Evolutionary conservation across 805 yeast species (phyloP), one percentile per base, ranked within the genome.

Genomic region (Yarrowia sp.): DNA sequence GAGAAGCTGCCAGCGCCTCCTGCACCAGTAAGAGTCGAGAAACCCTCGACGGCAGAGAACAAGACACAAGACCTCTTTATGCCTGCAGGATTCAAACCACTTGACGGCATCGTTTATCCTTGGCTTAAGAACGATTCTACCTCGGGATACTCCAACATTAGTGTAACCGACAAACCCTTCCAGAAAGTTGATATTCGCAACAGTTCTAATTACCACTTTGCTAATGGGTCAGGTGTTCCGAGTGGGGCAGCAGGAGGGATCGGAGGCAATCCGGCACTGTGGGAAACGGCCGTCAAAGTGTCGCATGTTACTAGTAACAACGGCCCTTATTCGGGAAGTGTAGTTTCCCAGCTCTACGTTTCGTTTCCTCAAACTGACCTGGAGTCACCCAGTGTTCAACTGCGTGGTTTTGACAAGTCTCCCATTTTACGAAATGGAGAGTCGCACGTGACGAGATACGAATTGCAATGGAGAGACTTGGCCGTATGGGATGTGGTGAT

Each of bases 231-330:
- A 5, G 58, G 42, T 7, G 2, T 7, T 81, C 81, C 19, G 79
- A 86, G 67, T 79, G 88, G 71, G 89, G 71, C 80, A 15, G 80
- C 81, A 3, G 89, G 89, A 19, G 73, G 70, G 10, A 55, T 72
- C 16, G 89, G 89, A 0, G 89, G 90, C 1, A 85, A 86, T 73
- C 86, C 86, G 5, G 87, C 84, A 0, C 78, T 86, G 41, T 87
- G 88, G 88, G 85, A 85, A 55, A 78, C 77, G 0, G 76, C 84
- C 58, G 85, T 83, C 72, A 75, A 79, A 53, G 85, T 84, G 5
- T 76, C 77, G 41, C 86, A 82, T 2, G 75, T 73, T 19, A 80
- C 85, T 14, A 77, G 78, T 48, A 86, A 86, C 71, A 81, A 78
- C 32, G 89, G 89, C 0, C 76, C 77, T 10, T 73, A 74, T 32